Base-by-base conservation (phyloP, 73 alveolate species). In the Loxodes magnus region DNA sequence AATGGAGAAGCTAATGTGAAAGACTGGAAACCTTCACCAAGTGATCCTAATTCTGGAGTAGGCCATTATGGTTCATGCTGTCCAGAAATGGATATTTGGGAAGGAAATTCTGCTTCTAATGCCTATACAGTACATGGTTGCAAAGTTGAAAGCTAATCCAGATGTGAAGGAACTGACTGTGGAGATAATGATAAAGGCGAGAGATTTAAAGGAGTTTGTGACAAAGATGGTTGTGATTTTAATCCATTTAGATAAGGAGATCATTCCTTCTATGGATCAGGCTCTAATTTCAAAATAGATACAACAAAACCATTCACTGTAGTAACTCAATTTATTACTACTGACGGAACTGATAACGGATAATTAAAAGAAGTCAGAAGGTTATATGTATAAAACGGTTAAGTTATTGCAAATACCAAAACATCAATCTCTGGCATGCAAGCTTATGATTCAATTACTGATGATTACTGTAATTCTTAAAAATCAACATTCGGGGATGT, bases 41-140 rank as follows among this genome's bases (percentile, higher is more conserved):
- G 27, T 24, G 56, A 52, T 12, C 67, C 67, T 4, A n/a, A n/a
- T n/a, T n/a, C n/a, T n/a, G n/a, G n/a, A n/a, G 29, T 55, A 27
- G 77, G 77, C 23, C 39, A n/a, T 6, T 65, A 38, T 16, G 79
- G 79, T 4, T 43, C 77, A 5, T 65, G 79, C 66, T 65, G 79
- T n/a, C 41, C 74, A 3, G 79, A 65, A 60, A 65, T 65, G 79
- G 79, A 65, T 31, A 65, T 65, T 16, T 65, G 79, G 79, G 79
- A 65, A 51, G 79, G 74, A 4, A 65, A 65, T 16, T 20, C 43
- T 27, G 27, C 29, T 29, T 71, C 79, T 2, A 65, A 62, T 9
- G 79, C 79, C 4, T 65, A 55, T 35, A 65, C 79, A 7, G 74
- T 73, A 14, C 79, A 65, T 48, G 55, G 74, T 2, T 65, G 79